Percentiles rank a stretch among this genome's conserved stretches.
Conservation (phyloP, 305 asterid species). For the Fraxinus paxiana region DNA sequence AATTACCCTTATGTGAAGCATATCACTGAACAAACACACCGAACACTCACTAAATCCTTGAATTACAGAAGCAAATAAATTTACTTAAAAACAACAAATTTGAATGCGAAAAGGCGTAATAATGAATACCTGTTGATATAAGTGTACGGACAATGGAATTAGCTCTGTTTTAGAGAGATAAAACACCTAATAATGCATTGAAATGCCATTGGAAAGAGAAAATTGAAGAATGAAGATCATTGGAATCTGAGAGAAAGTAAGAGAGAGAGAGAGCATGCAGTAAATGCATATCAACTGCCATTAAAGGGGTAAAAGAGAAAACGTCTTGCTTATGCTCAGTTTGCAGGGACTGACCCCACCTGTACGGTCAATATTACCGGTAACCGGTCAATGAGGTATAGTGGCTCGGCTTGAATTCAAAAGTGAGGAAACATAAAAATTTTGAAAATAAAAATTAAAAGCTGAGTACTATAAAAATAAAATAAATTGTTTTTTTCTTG, state of each 20-base stretch:
- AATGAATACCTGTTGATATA: background rate
- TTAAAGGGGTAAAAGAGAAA: constrained; percentile 32
- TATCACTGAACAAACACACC: background rate
- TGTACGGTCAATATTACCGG: constrained; percentile 31
- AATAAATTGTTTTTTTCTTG: background rate
- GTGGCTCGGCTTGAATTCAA: constrained; percentile 25
- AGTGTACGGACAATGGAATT: background rate
- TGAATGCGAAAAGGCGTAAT: background rate
- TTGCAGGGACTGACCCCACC: constrained; percentile 29
- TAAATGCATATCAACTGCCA: constrained; percentile 64
- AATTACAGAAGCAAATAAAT: background rate
- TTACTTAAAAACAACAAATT: background rate
- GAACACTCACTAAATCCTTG: background rate
- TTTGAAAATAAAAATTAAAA: background rate
- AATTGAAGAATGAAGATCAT: constrained; percentile 4
- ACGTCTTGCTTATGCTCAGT: constrained; percentile 44
- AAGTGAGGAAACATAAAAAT: background rate
- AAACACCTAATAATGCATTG: background rate
- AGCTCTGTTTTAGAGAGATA: background rate
- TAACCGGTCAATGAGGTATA: constrained; percentile 30
- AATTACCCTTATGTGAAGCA: background rate
- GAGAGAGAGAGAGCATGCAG: constrained; percentile 28
- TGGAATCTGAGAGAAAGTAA: background rate
- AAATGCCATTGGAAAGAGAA: background rate
- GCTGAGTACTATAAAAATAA: background rate